Evolutionary conservation across 306 rosid species (phyloP), one percentile per base, ranked within the genome.

Genomic region (Cotoneaster glaucophyllus): DNA sequence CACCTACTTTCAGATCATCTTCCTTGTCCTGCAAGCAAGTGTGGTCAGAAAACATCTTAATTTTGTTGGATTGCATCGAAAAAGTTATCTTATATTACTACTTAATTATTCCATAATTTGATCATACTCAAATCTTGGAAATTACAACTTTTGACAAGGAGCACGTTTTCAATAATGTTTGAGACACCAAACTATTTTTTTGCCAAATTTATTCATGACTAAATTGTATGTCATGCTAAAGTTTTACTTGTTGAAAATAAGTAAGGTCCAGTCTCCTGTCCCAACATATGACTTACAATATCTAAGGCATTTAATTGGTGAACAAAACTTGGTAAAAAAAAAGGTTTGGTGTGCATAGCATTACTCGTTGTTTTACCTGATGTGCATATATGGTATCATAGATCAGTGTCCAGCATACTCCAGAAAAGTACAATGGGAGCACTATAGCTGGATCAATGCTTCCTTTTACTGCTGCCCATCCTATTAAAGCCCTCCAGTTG

Each of bases 311-410:
- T 39, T 34, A 34, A 34, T 34, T 8, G 44, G 44, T 39, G 44
- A 39, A 39, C 44, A 39, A 9, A 39, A 39, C 44, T 39, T 39
- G 43, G 11, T 39, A 39, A 39, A 39, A 10, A 39, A n/a, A 9
- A 39, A 2, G 7, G 8, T 39, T 9, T 39, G 44, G 44, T 39
- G 1, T 9, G 11, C 44, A 10, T 39, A 9, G 12, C 12, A 9
- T 39, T 9, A 9, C 12, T 39, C 12, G 12, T 9, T 39, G 44
- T 8, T 39, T 39, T 9, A 94, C 98, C 98, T 94, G 97, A 85
- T 94, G 98, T 22, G 98, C 98, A 63, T 94, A 90, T 75, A 94
- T 92, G 2, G 96, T 94, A 82, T 94, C 98, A 76, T 91, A 94
- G 41, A 94, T 93, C 65, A 94, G 96, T 77, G 97, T 94, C 98